phyloP scores from a whole-genome alignment of 2,329 filamentous ascomycete species.

The Fusarium mexicanum region DNA sequence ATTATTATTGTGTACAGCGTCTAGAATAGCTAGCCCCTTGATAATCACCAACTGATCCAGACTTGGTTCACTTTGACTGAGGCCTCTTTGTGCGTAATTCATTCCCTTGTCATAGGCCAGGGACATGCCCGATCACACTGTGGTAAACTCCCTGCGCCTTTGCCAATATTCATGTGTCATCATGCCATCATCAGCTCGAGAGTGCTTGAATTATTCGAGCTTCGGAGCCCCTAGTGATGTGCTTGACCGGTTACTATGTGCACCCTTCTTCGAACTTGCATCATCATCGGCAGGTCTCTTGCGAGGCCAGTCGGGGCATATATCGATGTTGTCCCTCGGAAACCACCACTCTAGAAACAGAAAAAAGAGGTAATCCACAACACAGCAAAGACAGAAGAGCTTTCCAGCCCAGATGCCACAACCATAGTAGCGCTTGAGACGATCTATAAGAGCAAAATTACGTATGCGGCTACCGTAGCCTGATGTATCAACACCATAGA shows the following conservation, averaged over 20 bases:
- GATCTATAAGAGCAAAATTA: conserved; percentile 92
- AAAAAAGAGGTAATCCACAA: conserved; percentile 93
- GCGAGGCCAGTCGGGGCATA: conserved; percentile 90
- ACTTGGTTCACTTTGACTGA: conserved; percentile 3
- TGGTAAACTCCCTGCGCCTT: conserved; percentile 21
- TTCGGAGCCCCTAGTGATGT: conserved; percentile 45
- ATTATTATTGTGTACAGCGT: conserved; percentile 38
- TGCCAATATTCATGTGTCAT: neutral
- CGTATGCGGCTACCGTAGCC: conserved; percentile 77
- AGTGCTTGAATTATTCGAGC: conserved; percentile 26
- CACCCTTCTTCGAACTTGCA: conserved; percentile 41
- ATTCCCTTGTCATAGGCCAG: neutral
- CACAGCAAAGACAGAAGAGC: conserved; percentile 91
- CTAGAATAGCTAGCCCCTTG: conserved; percentile 38
- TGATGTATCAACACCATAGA: conserved; percentile 82
- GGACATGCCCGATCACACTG: neutral
- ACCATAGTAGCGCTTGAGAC: conserved; percentile 95
- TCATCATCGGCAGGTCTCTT: conserved; percentile 61
- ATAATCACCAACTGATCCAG: conserved; percentile 36
- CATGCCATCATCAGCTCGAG: neutral
- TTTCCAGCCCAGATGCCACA: conserved; percentile 99
- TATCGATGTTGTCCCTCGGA: conserved; percentile 85
- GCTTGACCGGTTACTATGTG: conserved; percentile 47
- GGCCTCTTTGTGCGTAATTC: neutral
- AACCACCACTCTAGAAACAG: conserved; percentile 88